Evolutionary conservation across 73 alveolate species (phyloP).

Genomic region (Paramecium bursaria): DNA sequence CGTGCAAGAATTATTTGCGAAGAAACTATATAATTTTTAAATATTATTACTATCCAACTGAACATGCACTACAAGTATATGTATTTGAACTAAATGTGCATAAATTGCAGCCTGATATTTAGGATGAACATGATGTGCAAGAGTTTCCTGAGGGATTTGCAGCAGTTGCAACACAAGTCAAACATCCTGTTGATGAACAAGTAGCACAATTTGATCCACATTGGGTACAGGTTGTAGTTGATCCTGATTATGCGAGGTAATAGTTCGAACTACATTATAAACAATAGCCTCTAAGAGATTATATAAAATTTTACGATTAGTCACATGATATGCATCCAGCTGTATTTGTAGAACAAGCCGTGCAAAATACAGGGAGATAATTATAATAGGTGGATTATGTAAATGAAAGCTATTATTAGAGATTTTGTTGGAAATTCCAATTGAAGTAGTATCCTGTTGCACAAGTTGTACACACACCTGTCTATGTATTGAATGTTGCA

Average conservation of each 20-base stretch:
- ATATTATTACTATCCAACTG: background rate
- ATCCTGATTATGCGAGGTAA: background rate
- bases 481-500: background rate
- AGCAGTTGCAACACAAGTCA: background rate
- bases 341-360: background rate
- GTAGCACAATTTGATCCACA: background rate
- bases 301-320: background rate
- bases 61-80: background rate
- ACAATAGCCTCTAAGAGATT: background rate
- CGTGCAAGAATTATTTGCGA: too few relatives aligned
- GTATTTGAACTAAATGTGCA: background rate
- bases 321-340: background rate
- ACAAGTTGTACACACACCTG: background rate
- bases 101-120: background rate
- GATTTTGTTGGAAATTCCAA: background rate
- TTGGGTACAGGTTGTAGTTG: background rate
- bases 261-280: background rate
- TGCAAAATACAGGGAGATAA: background rate
- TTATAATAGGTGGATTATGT: background rate
- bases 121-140: background rate
- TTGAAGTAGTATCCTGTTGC: background rate
- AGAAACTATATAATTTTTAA: too few relatives aligned
- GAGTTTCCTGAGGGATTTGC: background rate
- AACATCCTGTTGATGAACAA: background rate
- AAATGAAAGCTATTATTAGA: background rate